Evolutionary conservation across 805 yeast species (phyloP).

Genomic region (Yamadazyma insecticola): DNA sequence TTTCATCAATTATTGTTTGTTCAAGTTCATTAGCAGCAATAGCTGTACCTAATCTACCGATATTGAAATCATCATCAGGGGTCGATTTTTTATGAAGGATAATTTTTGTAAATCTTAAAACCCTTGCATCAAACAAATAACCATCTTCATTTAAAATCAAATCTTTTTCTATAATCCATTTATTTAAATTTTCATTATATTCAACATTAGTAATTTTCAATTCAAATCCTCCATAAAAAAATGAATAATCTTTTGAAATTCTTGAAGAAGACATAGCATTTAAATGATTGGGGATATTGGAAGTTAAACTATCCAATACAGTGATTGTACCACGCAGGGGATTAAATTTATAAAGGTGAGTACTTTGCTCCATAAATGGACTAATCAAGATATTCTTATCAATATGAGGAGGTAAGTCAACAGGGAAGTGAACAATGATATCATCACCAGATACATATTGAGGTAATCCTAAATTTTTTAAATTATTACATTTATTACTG

Average conservation of each 20-base stretch:
- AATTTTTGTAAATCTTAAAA: constrained; percentile 46
- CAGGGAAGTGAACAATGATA: constrained; percentile 34
- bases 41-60: constrained; percentile 31
- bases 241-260: constrained; percentile 52
- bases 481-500: constrained; percentile 12
- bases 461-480: constrained; percentile 30
- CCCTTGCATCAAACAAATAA: constrained; percentile 53
- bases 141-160: constrained; percentile 49
- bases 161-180: constrained; percentile 39
- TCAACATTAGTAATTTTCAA: constrained; percentile 19
- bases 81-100: constrained; percentile 11
- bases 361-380: constrained; percentile 40
- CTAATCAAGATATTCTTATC: constrained; percentile 31
- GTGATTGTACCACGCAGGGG: constrained; percentile 28
- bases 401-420: constrained; percentile 36
- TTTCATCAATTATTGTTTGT: constrained; percentile 4
- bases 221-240: constrained; percentile 70
- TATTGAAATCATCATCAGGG: constrained; percentile 13
- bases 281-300: constrained; percentile 45
- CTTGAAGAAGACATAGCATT: constrained; percentile 44
- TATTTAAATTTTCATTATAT: constrained; percentile 18
- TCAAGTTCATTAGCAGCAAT: constrained; percentile 22
- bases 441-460: constrained; percentile 19
- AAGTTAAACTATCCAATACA: constrained; percentile 18
- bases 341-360: constrained; percentile 22